Evolutionary conservation across 2,329 filamentous ascomycete genomes (phyloP), one percentile per base, ranked within the genome.

Genomic region (Neonectria ditissima): DNA sequence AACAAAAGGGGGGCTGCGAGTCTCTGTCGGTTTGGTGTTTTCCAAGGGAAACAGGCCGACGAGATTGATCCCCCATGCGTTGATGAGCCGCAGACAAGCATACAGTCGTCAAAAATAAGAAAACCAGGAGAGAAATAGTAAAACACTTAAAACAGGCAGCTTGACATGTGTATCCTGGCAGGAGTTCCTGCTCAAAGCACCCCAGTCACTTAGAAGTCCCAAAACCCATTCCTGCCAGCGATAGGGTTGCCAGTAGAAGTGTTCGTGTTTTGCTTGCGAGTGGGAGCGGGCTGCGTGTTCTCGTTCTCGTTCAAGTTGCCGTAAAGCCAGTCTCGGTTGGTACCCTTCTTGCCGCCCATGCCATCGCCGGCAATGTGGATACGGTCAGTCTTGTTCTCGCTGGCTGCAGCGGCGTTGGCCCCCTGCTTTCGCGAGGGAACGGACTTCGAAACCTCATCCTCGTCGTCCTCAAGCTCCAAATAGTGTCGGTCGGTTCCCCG

Each of bases 341-440:
- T 79, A 45, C 83, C 85, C 75, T 84, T 87, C 69, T 81, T 81
- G 54, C 86, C 86, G 47, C 89, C 89, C 89, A 91, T 91, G 56
- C 89, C 89, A 68, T 90, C 86, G 26, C 87, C 87, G 1, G 79
- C 83, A 59, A 86, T 86, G 44, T 77, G 79, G 37, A 82, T 81
- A 61, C 63, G 66, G 18, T 58, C 62, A 20, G 70, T 65, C 55
- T 57, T 58, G 61, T 62, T 60, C 34, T 57, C 62, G 43, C 43
- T 54, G 6, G 48, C 41, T 13, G 63, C 45, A 11, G 34, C 43
- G 16, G 57, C 39, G 28, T 56, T 59, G 4, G 61, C 47, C 14
- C 72, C 53, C 70, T 74, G 74, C 73, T 81, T 80, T 41, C 78
- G 78, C 4, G 75, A 74, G 8, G 77, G 76, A 3, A 77, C 66